These are phyloP conservation scores for Nothomitra cinnamomea DNA, from an alignment of 2,329 filamentous ascomycete genomes.

Conservation along the genomic window DNA sequence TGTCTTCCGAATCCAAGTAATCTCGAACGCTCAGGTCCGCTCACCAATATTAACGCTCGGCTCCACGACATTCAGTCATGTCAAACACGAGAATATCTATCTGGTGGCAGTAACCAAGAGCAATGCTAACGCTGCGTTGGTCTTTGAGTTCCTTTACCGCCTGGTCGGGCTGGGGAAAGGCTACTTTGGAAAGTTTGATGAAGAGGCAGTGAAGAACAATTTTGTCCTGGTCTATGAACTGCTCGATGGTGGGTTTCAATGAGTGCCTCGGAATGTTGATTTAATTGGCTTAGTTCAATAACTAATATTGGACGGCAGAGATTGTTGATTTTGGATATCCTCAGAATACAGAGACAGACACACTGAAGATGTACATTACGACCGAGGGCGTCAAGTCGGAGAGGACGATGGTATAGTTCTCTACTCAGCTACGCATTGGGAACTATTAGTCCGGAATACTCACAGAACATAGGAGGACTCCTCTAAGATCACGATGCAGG, in stretches of 20 bases:
- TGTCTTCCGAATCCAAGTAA: slow-evolving; percentile 98
- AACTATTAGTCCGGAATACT: slow-evolving; percentile 7
- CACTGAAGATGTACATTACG: slow-evolving; percentile 99
- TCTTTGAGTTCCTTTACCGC: slow-evolving; percentile 95
- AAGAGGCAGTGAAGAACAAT: slow-evolving; percentile 99
- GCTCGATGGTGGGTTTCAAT: slow-evolving; percentile 51
- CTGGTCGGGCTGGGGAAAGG: slow-evolving; percentile 78
- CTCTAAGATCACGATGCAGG: slow-evolving; percentile 97
- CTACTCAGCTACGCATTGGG: not conserved
- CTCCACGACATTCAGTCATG: slow-evolving; percentile 97
- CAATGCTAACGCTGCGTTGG: slow-evolving; percentile 94
- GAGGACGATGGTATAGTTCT: slow-evolving; percentile 35
- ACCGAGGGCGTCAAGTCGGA: slow-evolving; percentile 96
- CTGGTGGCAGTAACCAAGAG: slow-evolving; percentile 95
- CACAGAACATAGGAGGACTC: slow-evolving; percentile 50
- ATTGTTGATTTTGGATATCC: slow-evolving; percentile 98
- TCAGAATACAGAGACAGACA: slow-evolving; percentile 97
- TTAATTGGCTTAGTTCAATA: not conserved
- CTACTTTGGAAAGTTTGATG: slow-evolving; percentile 98
- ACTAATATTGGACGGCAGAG: slow-evolving; percentile 35
- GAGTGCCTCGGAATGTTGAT: not conserved
- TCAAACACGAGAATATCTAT: slow-evolving; percentile 99
- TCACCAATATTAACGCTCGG: slow-evolving; percentile 94
- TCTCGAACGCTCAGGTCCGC: slow-evolving; percentile 92
- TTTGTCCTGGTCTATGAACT: slow-evolving; percentile 98